Conservation (phyloP, 176 grass and related monocot species). For the Puccinellia tenuiflora region DNA sequence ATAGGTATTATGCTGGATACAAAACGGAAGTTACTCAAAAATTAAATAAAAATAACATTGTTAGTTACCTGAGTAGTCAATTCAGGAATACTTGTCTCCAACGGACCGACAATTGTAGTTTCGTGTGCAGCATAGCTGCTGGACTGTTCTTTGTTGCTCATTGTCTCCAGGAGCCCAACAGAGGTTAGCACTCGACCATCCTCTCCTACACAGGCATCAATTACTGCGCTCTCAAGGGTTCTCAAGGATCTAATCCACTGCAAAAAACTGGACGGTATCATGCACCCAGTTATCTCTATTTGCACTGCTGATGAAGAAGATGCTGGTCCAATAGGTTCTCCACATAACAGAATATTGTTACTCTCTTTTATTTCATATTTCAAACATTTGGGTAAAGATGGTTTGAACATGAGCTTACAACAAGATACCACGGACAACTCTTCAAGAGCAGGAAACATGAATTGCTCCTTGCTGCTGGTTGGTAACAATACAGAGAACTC, state of each 20-base stretch:
- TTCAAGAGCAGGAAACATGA: constrained; percentile 31
- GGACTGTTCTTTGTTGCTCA: background rate
- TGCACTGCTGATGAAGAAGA: constrained; percentile 9
- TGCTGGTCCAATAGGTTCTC: constrained; percentile 9
- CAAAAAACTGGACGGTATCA: background rate
- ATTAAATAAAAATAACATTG: no score
- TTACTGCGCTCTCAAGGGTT: background rate
- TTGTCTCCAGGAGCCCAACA: background rate
- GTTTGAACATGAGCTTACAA: constrained; percentile 7
- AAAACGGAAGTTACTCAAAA: no score
- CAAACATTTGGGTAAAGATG: background rate
- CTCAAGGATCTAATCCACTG: background rate
- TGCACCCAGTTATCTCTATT: constrained; percentile 11
- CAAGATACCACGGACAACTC: constrained; percentile 20
- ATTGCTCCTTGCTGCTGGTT: background rate
- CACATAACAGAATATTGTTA: constrained; percentile 9
- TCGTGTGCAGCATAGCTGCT: background rate
- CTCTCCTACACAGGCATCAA: constrained; percentile 3
- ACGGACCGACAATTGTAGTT: background rate
- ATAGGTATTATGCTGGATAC: no score
- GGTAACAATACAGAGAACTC: background rate
- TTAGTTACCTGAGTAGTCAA: no score
- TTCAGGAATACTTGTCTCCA: no score
- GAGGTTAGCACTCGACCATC: background rate
- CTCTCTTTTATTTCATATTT: constrained; percentile 29